A percentile compares a stretch with the other conserved stretches of the same genome.
phyloP scores from a whole-genome alignment of 768 basidiomycete genomes.

The Macrolepiota albuminosa region DNA sequence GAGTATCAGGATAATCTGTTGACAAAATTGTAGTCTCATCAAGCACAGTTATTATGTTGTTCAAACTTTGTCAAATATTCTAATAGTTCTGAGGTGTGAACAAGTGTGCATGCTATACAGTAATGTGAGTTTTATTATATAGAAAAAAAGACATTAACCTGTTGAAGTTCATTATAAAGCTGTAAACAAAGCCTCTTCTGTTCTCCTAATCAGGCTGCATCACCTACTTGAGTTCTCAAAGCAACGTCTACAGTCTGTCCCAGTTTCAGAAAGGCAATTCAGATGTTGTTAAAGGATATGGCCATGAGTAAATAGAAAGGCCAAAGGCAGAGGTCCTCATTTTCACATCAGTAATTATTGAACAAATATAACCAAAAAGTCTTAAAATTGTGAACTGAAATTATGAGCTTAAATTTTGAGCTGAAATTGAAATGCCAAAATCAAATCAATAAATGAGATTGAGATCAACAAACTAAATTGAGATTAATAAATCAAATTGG shows the following conservation, averaged over 20 bases:
- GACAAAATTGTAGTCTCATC: neutral
- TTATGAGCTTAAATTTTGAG: no score
- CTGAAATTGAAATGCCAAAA: no score
- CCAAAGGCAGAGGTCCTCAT: no score
- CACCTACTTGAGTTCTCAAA: constrained; percentile 11
- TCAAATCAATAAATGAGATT: no score
- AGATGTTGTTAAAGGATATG: constrained; percentile 8
- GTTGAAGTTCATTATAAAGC: neutral
- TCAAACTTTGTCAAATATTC: neutral
- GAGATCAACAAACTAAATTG: no score
- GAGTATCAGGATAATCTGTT: neutral
- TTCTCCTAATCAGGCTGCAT: constrained; percentile 13
- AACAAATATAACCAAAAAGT: no score
- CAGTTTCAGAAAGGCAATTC: constrained; percentile 6
- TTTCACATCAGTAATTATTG: no score
- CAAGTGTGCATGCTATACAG: neutral
- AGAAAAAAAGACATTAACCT: neutral
- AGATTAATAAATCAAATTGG: no score
- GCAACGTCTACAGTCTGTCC: constrained; percentile 2
- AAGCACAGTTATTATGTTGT: neutral
- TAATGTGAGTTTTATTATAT: neutral
- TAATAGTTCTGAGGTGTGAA: neutral
- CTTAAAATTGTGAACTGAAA: no score
- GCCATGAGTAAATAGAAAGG: neutral
- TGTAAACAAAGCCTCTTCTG: constrained; percentile 9